Evolutionary conservation across 148 eudicot species (phyloP), one percentile per base, ranked within the genome.

Genomic region (Vaccinium myrtillus): DNA sequence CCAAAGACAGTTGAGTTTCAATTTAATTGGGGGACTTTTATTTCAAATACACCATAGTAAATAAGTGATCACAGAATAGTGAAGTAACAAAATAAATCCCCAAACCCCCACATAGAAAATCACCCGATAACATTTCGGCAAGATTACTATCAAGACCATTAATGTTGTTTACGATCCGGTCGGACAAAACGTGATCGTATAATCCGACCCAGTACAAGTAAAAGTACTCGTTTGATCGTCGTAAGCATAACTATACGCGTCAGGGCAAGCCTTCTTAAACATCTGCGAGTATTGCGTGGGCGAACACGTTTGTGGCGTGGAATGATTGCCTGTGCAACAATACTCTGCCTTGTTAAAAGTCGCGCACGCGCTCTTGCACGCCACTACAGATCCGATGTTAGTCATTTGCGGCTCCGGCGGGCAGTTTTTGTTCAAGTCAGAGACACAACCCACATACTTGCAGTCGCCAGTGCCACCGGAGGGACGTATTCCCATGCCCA

Each of bases 171-270:
- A 76, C 59, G n/a, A 30, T 19, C 59, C 51, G 14, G 75, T 49
- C 12, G 97, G 94, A 84, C 98, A 95, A 82, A 94, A 95, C 3
- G 93, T 92, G 84, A 95, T 95, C 84, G 90, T 56, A 78, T 95
- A 95, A 74, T 94, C 91, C 0, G 98, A 55, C 1, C 91, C 96
- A 6, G 92, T 84, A 83, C 98, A 95, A 25, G 98, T 93, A 80
- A 89, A 93, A 0, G 95, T 94, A 75, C 98, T 95, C 6, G 98
- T 83, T 8, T 88, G 88, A 84, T 95, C 98, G 65, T 95, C 98
- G n/a, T 93, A 95, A 0, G 98, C 98, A 27, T 95, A 95, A 83
- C 95, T 94, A 61, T 94, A 95, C 2, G 98, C 98, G 4, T 89
- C 74, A 0, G 98, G 98, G 73, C 98, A 95, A 51, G 95, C 98